A percentile compares a stretch with the other conserved stretches of the same genome.
Evolutionary conservation across 2,329 filamentous ascomycete genomes (phyloP).

Genomic region (Magnaporthales sp.): DNA sequence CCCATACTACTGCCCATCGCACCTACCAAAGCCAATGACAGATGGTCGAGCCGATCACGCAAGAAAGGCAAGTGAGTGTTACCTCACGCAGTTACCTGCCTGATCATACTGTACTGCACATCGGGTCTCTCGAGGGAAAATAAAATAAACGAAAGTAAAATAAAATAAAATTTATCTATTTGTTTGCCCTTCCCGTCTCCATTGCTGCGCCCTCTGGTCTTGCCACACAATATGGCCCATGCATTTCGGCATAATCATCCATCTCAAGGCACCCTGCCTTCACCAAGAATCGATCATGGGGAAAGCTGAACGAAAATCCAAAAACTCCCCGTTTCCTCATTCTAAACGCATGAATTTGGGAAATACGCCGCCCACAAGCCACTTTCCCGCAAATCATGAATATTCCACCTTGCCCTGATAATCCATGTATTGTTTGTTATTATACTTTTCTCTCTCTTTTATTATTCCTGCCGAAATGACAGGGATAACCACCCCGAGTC

Average conservation of each 20-base stretch:
- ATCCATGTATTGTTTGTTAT: not conserved
- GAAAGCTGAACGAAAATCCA: not conserved
- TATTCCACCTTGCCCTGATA: not conserved
- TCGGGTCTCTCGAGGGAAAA: no score
- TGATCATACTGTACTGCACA: not conserved
- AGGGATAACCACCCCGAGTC: not conserved
- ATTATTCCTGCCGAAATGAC: not conserved
- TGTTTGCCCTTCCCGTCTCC: not conserved
- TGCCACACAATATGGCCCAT: not conserved
- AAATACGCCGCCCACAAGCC: conserved; percentile 4
- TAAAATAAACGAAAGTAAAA: not conserved
- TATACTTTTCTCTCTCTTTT: not conserved
- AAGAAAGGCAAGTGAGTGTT: not conserved
- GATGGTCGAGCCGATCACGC: not conserved
- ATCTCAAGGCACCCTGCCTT: not conserved
- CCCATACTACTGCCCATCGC: not conserved
- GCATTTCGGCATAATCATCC: not conserved
- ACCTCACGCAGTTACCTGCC: not conserved
- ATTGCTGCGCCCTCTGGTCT: not conserved
- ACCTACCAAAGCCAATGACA: not conserved
- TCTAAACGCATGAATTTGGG: conserved; percentile 4
- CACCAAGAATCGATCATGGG: not conserved
- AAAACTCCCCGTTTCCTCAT: not conserved
- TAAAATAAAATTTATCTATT: not conserved
- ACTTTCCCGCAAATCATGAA: not conserved